Evolutionary conservation across 2,329 filamentous ascomycete genomes (phyloP).

Genomic region (Pseudocercospora eumusae): DNA sequence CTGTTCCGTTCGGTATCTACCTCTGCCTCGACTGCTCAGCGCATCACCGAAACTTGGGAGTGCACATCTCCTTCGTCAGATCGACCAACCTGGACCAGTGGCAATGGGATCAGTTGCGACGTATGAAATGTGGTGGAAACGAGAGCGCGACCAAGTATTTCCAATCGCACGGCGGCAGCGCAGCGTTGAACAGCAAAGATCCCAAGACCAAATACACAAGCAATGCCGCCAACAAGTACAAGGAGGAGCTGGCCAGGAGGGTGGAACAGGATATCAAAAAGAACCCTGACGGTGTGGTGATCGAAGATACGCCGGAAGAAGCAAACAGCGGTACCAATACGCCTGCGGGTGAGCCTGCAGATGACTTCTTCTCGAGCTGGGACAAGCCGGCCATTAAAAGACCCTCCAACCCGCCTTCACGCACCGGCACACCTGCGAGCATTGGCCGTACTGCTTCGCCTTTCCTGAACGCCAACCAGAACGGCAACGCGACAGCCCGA

Average conservation of each 20-base stretch:
- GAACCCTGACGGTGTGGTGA: conserved; percentile 82
- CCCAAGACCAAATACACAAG: conserved; percentile 96
- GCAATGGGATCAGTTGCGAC: conserved; percentile 97
- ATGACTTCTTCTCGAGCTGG: conserved; percentile 99
- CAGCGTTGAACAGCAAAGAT: conserved; percentile 93
- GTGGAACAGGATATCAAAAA: conserved; percentile 80
- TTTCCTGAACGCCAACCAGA: conserved; percentile 72
- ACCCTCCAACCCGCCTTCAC: conserved; percentile 88
- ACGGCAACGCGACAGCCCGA: conserved; percentile 65
- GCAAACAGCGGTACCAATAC: conserved; percentile 61
- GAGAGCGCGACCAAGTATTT: conserved; percentile 98
- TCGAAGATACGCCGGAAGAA: conserved; percentile 69
- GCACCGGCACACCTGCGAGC: conserved; percentile 76
- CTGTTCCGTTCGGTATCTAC: conserved; percentile 88
- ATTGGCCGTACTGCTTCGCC: conserved; percentile 83
- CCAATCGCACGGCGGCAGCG: conserved; percentile 91
- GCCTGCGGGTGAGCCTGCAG: conserved; percentile 76
- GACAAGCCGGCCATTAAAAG: conserved; percentile 97
- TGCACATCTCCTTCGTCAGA: conserved; percentile 98
- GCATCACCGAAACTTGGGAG: conserved; percentile 94
- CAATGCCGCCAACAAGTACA: conserved; percentile 92
- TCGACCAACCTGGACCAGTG: conserved; percentile 97
- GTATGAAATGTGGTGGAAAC: conserved; percentile 98
- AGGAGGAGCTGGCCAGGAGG: conserved; percentile 88
- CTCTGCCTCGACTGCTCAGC: conserved; percentile 97